phyloP scores from a whole-genome alignment of 768 basidiomycete genomes.

The Amanita muscaria region DNA sequence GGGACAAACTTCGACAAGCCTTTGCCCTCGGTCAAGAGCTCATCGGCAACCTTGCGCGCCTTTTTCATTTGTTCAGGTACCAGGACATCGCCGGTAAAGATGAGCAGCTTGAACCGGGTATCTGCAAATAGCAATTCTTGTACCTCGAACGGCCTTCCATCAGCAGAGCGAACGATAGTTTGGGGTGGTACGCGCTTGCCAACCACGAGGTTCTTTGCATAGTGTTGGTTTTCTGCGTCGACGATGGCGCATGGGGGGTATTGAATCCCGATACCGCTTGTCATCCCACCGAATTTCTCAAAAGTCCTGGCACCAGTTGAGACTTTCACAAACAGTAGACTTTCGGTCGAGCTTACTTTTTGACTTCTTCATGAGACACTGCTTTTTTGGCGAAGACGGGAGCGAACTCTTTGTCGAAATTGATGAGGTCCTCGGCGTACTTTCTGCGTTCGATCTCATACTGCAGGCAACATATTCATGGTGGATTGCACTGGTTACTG shows the following conservation, averaged over 20 bases:
- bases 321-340: too few relatives aligned
- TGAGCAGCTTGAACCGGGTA: conserved; percentile 44
- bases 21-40: conserved; percentile 17
- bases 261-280: conserved; percentile 45
- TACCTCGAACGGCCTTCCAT: conserved; percentile 40
- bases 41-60: background rate
- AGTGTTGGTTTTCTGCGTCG: conserved; percentile 24
- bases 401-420: conserved; percentile 60
- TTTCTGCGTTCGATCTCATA: conserved; percentile 62
- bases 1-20: conserved; percentile 24
- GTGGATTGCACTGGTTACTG: background rate
- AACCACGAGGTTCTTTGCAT: conserved; percentile 33
- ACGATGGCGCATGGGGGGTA: conserved; percentile 42
- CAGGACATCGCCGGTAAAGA: conserved; percentile 43
- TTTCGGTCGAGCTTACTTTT: too few relatives aligned
- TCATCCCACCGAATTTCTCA: conserved; percentile 45
- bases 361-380: too few relatives aligned
- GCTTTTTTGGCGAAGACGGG: conserved; percentile 59
- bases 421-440: conserved; percentile 64
- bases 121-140: conserved; percentile 46
- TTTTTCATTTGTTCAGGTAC: background rate
- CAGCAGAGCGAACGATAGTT: conserved; percentile 39
- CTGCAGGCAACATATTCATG: conserved; percentile 21
- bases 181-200: conserved; percentile 49
- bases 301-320: too few relatives aligned